Base-by-base conservation (phyloP, 2,329 filamentous ascomycete species). In the Blumeriella jaapii region DNA sequence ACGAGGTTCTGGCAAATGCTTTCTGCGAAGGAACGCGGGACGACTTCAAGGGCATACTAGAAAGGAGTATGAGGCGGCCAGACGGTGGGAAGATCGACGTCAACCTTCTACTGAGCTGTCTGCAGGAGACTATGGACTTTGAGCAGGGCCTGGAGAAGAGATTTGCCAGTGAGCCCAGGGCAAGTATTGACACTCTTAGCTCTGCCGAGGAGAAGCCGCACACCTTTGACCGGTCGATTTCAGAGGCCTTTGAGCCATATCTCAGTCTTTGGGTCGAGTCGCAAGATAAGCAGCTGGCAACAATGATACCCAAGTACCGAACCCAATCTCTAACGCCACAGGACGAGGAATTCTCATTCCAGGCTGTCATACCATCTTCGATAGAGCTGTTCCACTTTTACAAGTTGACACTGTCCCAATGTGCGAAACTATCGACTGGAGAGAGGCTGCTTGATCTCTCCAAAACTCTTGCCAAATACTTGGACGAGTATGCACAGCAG, bases 321-420 rank as follows among this genome's bases (percentile, higher is more conserved):
- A 73, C 70, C 40, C 85, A 94, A 49, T 81, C 85, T 0, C 68
- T 93, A 2, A 69, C 86, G 25, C 76, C 83, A 3, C 64, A 71
- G 0, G 91, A 95, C 47, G 91, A 98, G 49, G 91, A 98, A 37
- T 96, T 96, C 57, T 83, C 84, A 26, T 68, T 82, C 0, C 84
- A 93, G 55, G 77, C 84, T 28, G 89, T 98, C 38, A 89, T 95
- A 39, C 69, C 81, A 2, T 96, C 91, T 0, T 93, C 91, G 3
- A 95, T 93, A 29, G 91, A 98, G 55, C 71, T 98, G 0, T 98
- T 98, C 60, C 85, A 94, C 52, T 94, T 95, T 55, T 98, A 98
- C 61, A 85, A 93, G 42, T 72, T 89, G 40, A 89, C 85, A 0
- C 63, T 98, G 22, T 85, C 86, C 3, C 91, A 98, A 61, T 98